Evolutionary conservation across 345 rosid species (phyloP).

Genomic region (Anastatica hierochuntica): DNA sequence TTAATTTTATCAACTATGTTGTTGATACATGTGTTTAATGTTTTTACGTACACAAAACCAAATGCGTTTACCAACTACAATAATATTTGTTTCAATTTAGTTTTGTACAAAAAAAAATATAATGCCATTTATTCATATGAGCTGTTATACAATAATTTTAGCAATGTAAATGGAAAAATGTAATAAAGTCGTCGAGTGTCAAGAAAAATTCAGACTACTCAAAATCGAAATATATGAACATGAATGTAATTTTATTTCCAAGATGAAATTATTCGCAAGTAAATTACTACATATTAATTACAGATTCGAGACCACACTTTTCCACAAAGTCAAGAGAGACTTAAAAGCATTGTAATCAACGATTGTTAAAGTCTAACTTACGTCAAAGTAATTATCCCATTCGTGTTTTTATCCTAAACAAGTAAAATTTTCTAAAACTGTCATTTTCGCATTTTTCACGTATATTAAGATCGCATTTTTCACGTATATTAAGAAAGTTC

Average conservation of each 20-base stretch:
- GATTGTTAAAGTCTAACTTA: slow-evolving; percentile 16
- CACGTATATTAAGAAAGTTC: too few relatives aligned
- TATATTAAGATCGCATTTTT: too few relatives aligned
- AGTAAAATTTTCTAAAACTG: slow-evolving; percentile 8
- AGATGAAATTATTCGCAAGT: too few relatives aligned
- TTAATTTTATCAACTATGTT: too few relatives aligned
- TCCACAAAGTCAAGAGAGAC: slow-evolving; percentile 19
- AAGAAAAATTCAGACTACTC: too few relatives aligned
- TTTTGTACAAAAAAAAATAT: background rate
- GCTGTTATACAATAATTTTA: slow-evolving; percentile 19
- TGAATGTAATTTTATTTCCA: too few relatives aligned
- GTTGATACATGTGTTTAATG: slow-evolving; percentile 1
- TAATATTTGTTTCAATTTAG: background rate
- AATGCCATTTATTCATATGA: background rate
- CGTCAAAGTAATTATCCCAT: slow-evolving; percentile 12
- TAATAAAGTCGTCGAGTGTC: too few relatives aligned
- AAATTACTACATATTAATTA: too few relatives aligned
- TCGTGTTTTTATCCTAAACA: background rate
- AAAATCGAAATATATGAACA: too few relatives aligned
- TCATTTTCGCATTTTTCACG: too few relatives aligned
- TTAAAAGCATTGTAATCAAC: slow-evolving; percentile 18
- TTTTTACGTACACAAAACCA: slow-evolving; percentile 15
- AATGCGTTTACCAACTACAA: slow-evolving; percentile 19
- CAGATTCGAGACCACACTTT: too few relatives aligned
- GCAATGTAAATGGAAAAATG: too few relatives aligned